Evolutionary conservation across 768 basidiomycete genomes (phyloP).

Genomic region (Scleroderma citrinum): DNA sequence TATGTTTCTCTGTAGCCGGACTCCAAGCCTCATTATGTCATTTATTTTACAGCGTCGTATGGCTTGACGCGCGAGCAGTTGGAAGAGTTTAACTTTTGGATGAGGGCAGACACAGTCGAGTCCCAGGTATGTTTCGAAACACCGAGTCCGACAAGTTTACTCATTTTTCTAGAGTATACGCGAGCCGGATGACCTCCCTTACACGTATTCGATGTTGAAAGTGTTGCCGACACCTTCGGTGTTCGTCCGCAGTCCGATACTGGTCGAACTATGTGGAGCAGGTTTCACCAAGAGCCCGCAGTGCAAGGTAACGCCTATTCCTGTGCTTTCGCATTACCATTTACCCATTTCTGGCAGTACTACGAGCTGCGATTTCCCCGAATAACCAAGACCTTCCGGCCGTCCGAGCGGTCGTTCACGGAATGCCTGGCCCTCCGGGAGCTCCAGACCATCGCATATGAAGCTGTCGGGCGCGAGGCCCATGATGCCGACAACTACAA

Average conservation of each 20-base stretch:
- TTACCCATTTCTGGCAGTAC: conserved; percentile 37
- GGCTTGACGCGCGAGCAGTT: conserved; percentile 62
- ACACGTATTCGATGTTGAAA: conserved; percentile 45
- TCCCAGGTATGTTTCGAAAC: conserved; percentile 10
- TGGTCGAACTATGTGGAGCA: conserved; percentile 74
- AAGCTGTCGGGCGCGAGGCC: conserved; percentile 47
- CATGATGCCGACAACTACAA: conserved; percentile 33
- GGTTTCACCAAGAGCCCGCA: conserved; percentile 69
- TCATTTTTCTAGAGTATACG: conserved; percentile 2
- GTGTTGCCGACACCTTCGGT: conserved; percentile 48
- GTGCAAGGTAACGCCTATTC: conserved; percentile 39
- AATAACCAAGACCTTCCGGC: conserved; percentile 61
- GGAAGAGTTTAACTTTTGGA: conserved; percentile 65
- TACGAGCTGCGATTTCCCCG: conserved; percentile 85
- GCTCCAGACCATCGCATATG: conserved; percentile 50
- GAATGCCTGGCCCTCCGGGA: conserved; percentile 45
- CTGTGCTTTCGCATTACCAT: neutral
- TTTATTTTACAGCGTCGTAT: conserved; percentile 75
- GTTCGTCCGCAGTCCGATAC: conserved; percentile 55
- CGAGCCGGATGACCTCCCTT: conserved; percentile 35
- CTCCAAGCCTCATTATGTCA: conserved; percentile 54
- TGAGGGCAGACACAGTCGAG: conserved; percentile 31
- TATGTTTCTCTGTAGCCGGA: conserved; percentile 28
- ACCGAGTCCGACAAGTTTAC: neutral
- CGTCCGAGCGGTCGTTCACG: conserved; percentile 58